Evolutionary conservation across 2,329 filamentous ascomycete species (phyloP).

Genomic region (Tolypocladium paradoxum): DNA sequence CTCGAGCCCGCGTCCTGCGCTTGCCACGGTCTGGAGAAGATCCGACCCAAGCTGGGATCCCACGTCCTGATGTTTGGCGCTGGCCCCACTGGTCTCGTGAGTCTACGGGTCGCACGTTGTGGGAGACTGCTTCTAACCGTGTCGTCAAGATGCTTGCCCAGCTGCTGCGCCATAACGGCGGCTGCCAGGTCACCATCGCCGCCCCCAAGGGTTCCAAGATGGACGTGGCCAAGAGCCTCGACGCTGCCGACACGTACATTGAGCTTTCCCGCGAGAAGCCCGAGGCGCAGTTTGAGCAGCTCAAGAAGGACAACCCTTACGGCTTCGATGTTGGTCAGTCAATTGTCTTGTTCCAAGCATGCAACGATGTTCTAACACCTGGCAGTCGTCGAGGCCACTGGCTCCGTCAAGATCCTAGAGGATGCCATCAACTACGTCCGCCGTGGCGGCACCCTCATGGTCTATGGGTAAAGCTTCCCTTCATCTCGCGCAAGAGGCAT

Average conservation of each 20-base stretch:
- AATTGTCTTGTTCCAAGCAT: neutral
- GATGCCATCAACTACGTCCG: slow-evolving; percentile 62
- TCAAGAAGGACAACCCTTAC: slow-evolving; percentile 56
- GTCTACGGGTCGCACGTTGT: slow-evolving; percentile 7
- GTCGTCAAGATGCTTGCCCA: slow-evolving; percentile 42
- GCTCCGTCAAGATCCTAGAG: slow-evolving; percentile 57
- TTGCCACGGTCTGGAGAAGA: slow-evolving; percentile 60
- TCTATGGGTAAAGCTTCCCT: slow-evolving; percentile 38
- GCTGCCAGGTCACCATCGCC: slow-evolving; percentile 59
- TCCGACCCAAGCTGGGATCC: slow-evolving; percentile 53
- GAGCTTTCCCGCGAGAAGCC: slow-evolving; percentile 44
- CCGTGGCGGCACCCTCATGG: slow-evolving; percentile 59
- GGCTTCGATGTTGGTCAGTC: slow-evolving; percentile 56
- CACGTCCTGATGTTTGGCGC: slow-evolving; percentile 56
- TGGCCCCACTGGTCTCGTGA: slow-evolving; percentile 53
- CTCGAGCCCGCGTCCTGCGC: slow-evolving; percentile 62
- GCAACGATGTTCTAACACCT: slow-evolving; percentile 5
- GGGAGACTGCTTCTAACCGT: neutral
- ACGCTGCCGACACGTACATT: slow-evolving; percentile 43
- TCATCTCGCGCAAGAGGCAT: neutral
- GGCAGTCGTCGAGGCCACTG: slow-evolving; percentile 55
- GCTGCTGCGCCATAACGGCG: slow-evolving; percentile 53
- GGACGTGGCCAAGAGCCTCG: slow-evolving; percentile 50
- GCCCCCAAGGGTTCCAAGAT: slow-evolving; percentile 60
- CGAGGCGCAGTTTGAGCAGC: slow-evolving; percentile 46